phyloP scores from a whole-genome alignment of 225 moss, liverwort and hornwort genomes.

The Takakia lepidozioides region DNA sequence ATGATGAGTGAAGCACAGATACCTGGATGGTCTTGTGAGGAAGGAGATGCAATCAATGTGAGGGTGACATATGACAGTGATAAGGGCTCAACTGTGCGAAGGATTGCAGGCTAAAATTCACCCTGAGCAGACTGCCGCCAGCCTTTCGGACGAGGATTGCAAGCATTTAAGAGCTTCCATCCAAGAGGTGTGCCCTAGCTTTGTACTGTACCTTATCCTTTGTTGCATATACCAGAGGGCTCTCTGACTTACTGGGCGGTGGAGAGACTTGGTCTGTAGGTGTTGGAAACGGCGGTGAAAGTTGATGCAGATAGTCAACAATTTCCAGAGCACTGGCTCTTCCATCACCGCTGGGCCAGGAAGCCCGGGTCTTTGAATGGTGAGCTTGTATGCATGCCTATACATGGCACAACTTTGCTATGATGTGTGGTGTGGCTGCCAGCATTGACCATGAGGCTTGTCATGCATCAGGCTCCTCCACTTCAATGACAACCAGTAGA shows the following conservation, averaged over 20 bases:
- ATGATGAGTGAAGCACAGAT: too few species aligned
- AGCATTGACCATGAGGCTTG: too few species aligned
- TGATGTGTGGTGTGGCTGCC: too few species aligned
- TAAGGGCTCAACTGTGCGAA: not conserved
- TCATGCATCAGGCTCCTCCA: too few species aligned
- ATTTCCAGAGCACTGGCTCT: slow-evolving; percentile 58
- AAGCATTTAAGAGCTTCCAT: slow-evolving; percentile 29
- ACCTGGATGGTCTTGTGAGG: not conserved
- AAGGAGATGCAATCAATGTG: not conserved
- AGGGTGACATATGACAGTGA: not conserved
- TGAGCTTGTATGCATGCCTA: slow-evolving; percentile 7
- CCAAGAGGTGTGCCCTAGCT: slow-evolving; percentile 34
- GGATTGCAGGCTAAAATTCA: slow-evolving; percentile 65
- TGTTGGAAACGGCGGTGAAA: slow-evolving; percentile 46
- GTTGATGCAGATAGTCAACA: slow-evolving; percentile 59
- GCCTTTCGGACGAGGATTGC: slow-evolving; percentile 46
- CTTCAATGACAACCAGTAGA: not conserved
- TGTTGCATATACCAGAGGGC: not conserved
- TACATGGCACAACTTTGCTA: not conserved
- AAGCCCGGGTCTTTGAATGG: slow-evolving; percentile 58
- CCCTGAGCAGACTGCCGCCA: slow-evolving; percentile 50
- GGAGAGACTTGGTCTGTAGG: slow-evolving; percentile 16
- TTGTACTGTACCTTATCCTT: not conserved
- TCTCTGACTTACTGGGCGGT: not conserved
- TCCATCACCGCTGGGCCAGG: slow-evolving; percentile 66